phyloP scores from a whole-genome alignment of 495 filamentous ascomycete genomes.

The Tuber calosporum region DNA sequence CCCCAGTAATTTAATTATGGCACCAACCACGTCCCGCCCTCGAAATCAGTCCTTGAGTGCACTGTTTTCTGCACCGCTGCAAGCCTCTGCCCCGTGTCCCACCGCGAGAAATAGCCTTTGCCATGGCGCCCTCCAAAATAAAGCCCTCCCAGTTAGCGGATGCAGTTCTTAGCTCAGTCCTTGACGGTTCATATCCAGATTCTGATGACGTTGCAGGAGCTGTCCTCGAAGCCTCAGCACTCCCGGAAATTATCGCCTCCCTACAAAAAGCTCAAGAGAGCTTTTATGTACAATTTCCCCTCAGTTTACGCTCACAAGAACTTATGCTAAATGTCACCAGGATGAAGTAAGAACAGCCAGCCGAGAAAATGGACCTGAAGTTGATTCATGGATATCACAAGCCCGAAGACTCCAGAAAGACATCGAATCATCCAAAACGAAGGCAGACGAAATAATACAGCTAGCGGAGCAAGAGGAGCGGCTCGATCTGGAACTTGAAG shows the following conservation, averaged over 20 bases:
- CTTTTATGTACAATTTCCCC: conserved; percentile 49
- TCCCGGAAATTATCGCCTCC: conserved; percentile 52
- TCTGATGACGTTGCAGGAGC: conserved; percentile 54
- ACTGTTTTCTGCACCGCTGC: not conserved
- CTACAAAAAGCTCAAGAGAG: conserved; percentile 54
- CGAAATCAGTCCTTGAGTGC: not conserved
- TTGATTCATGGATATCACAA: conserved; percentile 66
- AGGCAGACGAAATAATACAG: conserved; percentile 56
- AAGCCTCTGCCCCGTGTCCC: not conserved
- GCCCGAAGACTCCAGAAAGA: conserved; percentile 59
- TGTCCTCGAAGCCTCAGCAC: conserved; percentile 49
- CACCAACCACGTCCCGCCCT: not conserved
- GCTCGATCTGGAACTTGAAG: conserved; percentile 49
- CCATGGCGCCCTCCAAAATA: conserved; percentile 1
- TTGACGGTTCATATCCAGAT: conserved; percentile 56
- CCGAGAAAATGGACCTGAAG: conserved; percentile 53
- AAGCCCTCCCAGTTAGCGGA: conserved; percentile 37
- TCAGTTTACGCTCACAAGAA: not conserved
- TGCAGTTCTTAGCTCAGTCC: conserved; percentile 55
- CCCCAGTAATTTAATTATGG: not conserved
- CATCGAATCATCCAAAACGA: conserved; percentile 54
- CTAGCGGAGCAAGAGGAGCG: conserved; percentile 51
- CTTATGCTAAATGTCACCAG: conserved; percentile 43
- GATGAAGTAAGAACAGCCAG: conserved; percentile 54
- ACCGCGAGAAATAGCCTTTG: not conserved